phyloP scores from a whole-genome alignment of 371 early-diverging fungal genomes.

The Umbelopsis sp. region DNA sequence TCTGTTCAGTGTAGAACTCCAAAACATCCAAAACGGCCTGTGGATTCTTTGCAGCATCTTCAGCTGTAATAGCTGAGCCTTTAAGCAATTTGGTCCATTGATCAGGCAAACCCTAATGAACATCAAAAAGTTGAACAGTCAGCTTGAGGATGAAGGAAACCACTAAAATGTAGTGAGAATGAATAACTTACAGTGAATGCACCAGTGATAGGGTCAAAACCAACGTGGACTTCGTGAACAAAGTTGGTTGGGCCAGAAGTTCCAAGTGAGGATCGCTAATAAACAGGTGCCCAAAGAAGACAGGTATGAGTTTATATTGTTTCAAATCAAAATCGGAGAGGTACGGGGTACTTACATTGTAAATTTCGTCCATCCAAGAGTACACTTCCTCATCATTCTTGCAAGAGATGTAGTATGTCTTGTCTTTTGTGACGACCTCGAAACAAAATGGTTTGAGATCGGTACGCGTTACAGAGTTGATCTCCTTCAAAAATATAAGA shows the following conservation, averaged over 20 bases:
- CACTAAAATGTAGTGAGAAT: not conserved
- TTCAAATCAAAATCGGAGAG: not conserved
- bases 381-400: constrained; percentile 94
- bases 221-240: constrained; percentile 94
- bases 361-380: constrained; percentile 95
- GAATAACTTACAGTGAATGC: constrained; percentile 75
- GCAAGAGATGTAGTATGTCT: constrained; percentile 84
- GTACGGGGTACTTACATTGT: constrained; percentile 56
- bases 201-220: constrained; percentile 91
- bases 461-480: constrained; percentile 79
- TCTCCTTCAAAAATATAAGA: constrained; percentile 87
- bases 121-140: too few relatives aligned
- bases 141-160: too few relatives aligned
- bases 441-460: constrained; percentile 89
- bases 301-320: not conserved
- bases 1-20: constrained; percentile 93
- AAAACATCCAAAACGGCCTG: constrained; percentile 97
- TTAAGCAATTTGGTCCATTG: constrained; percentile 92
- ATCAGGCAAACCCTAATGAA: constrained; percentile 82
- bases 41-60: constrained; percentile 95
- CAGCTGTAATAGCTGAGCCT: constrained; percentile 90
- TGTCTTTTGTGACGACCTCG: constrained; percentile 86
- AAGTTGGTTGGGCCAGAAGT: constrained; percentile 93
- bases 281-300: not conserved
- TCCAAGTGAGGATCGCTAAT: constrained; percentile 79